phyloP scores from a whole-genome alignment of 2,329 filamentous ascomycete species.

The Colletotrichum ledebouriae region DNA sequence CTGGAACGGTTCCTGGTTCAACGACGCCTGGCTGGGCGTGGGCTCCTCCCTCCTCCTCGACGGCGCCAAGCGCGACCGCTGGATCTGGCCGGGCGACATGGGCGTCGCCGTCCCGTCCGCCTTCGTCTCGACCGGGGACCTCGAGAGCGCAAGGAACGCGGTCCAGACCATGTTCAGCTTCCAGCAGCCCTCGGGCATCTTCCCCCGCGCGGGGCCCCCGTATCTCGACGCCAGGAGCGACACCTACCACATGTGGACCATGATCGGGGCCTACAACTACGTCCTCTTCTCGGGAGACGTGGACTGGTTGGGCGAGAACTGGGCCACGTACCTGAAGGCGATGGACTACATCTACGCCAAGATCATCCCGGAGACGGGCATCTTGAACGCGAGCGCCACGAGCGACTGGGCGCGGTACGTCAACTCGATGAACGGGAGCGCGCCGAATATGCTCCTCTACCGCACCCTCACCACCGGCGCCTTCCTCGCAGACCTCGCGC shows the following conservation, averaged over 20 bases:
- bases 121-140: conserved; percentile 67
- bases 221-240: conserved; percentile 52
- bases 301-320: conserved; percentile 45
- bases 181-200: conserved; percentile 58
- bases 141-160: conserved; percentile 63
- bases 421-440: conserved; percentile 59
- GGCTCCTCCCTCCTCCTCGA: conserved; percentile 57
- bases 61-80: conserved; percentile 70
- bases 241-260: conserved; percentile 55
- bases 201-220: conserved; percentile 65
- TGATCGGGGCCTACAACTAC: conserved; percentile 70
- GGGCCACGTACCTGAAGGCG: conserved; percentile 50
- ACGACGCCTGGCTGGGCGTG: conserved; percentile 51
- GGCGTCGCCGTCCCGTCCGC: conserved; percentile 67
- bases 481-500: conserved; percentile 60
- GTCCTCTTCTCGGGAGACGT: conserved; percentile 58
- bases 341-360: conserved; percentile 49
- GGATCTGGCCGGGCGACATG: conserved; percentile 74
- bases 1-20: conserved; percentile 47
- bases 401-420: conserved; percentile 66
- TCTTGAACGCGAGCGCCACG: conserved; percentile 62
- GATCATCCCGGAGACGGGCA: conserved; percentile 45
- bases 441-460: conserved; percentile 66
- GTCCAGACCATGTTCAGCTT: conserved; percentile 61
- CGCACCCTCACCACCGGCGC: conserved; percentile 67